A percentile compares a stretch with the other conserved stretches of the same genome.
Conservation (phyloP, 805 yeast genomes). For the Dipodascopsis tothii region DNA sequence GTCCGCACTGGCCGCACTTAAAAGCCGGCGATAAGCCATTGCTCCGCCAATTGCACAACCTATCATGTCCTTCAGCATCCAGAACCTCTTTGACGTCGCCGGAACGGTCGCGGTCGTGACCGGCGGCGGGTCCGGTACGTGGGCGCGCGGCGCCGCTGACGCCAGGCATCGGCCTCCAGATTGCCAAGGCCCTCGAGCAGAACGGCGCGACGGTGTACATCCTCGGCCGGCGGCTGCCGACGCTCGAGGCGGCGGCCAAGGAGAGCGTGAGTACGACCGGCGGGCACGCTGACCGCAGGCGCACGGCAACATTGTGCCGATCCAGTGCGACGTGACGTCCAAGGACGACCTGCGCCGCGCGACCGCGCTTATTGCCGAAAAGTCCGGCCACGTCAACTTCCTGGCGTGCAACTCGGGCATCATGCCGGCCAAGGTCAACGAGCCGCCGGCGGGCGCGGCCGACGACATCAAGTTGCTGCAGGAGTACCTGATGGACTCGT, state of each 20-base stretch:
- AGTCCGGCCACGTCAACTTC: constrained; percentile 17
- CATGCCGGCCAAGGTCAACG: constrained; percentile 7
- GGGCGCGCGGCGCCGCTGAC: not conserved
- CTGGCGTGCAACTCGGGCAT: constrained; percentile 22
- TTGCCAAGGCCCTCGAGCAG: constrained; percentile 22
- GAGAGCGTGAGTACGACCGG: not conserved
- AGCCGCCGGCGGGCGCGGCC: constrained; percentile 9
- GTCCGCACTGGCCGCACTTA: too few species aligned
- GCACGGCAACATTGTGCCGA: constrained; percentile 16
- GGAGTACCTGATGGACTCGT: constrained; percentile 12
- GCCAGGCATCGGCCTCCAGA: constrained; percentile 20
- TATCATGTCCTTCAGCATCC: constrained; percentile 4
- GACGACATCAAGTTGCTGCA: constrained; percentile 9
- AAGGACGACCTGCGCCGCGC: constrained; percentile 13
- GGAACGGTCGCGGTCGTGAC: constrained; percentile 68
- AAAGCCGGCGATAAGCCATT: too few species aligned
- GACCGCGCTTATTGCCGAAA: constrained; percentile 16
- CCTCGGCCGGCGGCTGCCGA: constrained; percentile 21
- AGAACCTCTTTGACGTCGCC: constrained; percentile 52
- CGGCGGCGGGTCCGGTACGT: constrained; percentile 58
- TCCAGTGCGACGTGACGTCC: constrained; percentile 20
- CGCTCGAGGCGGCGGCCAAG: constrained; percentile 20
- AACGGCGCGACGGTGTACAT: constrained; percentile 26
- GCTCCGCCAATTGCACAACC: too few species aligned
- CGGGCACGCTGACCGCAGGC: not conserved